Conservation (phyloP, 1,284 basidiomycete species). For the Tremellales sp. region DNA sequence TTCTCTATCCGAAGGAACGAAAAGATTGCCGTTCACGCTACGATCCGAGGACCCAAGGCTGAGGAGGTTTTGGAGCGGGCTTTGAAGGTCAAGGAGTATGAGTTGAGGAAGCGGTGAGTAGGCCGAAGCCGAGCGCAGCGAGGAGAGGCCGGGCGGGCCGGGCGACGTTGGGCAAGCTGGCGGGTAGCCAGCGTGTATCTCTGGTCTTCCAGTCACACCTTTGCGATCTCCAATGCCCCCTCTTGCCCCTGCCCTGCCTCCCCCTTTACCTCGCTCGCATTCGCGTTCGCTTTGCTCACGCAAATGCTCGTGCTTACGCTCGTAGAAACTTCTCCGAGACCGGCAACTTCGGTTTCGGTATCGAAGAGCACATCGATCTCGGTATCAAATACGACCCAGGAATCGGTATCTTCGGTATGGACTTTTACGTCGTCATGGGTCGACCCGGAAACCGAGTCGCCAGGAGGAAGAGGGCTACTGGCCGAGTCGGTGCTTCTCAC, state of each 20-base stretch:
- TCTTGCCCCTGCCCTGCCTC: no score
- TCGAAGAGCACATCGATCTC: conserved; percentile 98
- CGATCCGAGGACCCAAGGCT: conserved; percentile 98
- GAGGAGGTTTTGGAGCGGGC: conserved; percentile 99
- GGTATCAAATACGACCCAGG: conserved; percentile 96
- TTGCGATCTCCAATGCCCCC: no score
- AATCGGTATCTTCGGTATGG: conserved; percentile 98
- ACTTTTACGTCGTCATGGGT: conserved; percentile 97
- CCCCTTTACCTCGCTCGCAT: no score
- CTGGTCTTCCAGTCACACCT: neutral
- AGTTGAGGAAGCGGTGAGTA: conserved; percentile 60
- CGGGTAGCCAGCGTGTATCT: neutral
- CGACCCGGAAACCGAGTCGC: conserved; percentile 91
- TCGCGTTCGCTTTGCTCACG: no score
- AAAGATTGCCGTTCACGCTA: conserved; percentile 99
- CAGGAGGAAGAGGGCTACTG: conserved; percentile 83
- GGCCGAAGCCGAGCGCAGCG: no score
- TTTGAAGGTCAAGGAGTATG: conserved; percentile 99
- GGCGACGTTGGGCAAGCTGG: neutral
- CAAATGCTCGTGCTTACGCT: no score
- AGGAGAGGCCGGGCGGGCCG: no score
- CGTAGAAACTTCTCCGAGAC: conserved; percentile 93
- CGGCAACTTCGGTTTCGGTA: conserved; percentile 97
- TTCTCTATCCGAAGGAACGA: conserved; percentile 99
- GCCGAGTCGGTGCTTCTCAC: conserved; percentile 82